Percentiles rank a stretch among this genome's conserved stretches.
These are phyloP conservation scores for Hypomontagnella monticulosa DNA, from an alignment of 495 filamentous ascomycete species.

Conservation along the genomic window DNA sequence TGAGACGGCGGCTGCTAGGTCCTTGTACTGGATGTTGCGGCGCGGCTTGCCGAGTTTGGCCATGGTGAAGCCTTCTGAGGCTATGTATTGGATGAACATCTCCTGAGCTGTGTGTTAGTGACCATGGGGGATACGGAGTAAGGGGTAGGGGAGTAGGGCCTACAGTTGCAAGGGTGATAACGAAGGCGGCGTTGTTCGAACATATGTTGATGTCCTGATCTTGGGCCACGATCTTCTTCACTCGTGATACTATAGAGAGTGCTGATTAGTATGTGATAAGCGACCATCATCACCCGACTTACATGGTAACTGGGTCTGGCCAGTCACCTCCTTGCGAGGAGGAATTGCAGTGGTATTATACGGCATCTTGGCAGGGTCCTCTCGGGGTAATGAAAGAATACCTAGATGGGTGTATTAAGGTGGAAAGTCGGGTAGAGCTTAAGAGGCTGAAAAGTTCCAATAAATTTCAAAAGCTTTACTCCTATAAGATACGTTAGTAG, in stretches of 20 bases:
- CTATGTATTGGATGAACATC: slow-evolving; percentile 94
- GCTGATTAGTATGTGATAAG: slow-evolving; percentile 4
- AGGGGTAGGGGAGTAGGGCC: slow-evolving; percentile 20
- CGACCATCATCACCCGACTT: slow-evolving; percentile 47
- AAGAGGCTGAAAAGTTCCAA: not conserved
- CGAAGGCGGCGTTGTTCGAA: slow-evolving; percentile 94
- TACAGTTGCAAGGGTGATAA: slow-evolving; percentile 90
- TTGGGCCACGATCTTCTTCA: slow-evolving; percentile 90
- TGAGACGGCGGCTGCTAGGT: slow-evolving; percentile 88
- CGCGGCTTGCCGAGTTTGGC: slow-evolving; percentile 77
- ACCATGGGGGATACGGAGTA: slow-evolving; percentile 1
- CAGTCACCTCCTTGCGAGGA: slow-evolving; percentile 82
- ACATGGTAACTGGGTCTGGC: slow-evolving; percentile 87
- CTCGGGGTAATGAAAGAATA: not conserved
- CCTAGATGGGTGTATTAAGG: not conserved
- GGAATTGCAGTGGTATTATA: slow-evolving; percentile 88
- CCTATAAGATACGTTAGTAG: slow-evolving; percentile 6
- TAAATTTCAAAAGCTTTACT: not conserved
- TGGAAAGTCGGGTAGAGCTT: not conserved
- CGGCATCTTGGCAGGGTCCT: slow-evolving; percentile 66
- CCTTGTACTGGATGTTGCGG: slow-evolving; percentile 95
- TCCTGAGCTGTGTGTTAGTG: slow-evolving; percentile 65
- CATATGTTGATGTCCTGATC: slow-evolving; percentile 86
- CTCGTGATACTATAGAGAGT: slow-evolving; percentile 73
- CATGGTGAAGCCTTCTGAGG: slow-evolving; percentile 84